Conservation (phyloP, 2,329 filamentous ascomycete genomes). For the Cladosporium sp. region DNA sequence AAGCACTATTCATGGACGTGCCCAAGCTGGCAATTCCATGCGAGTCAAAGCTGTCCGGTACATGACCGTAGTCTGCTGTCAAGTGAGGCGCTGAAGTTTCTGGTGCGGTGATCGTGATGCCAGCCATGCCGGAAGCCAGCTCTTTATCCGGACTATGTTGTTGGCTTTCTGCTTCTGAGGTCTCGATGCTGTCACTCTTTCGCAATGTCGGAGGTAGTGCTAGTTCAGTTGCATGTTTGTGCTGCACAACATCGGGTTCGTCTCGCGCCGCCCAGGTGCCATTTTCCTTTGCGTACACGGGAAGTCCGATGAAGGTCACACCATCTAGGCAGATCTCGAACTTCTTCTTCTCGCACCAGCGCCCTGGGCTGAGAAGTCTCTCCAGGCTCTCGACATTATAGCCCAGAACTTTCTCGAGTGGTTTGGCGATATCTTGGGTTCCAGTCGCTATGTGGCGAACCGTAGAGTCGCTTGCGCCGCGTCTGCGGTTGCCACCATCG, state of each 20-base stretch:
- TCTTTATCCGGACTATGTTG: slow-evolving; percentile 6
- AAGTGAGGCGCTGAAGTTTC: not conserved
- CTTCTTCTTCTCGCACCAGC: slow-evolving; percentile 66
- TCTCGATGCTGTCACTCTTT: not conserved
- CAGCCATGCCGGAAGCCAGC: slow-evolving; percentile 2
- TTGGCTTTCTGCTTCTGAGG: slow-evolving; percentile 1
- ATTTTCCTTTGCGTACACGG: slow-evolving; percentile 77
- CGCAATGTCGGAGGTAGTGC: slow-evolving; percentile 1
- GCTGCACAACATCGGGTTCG: not conserved
- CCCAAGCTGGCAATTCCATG: slow-evolving; percentile 19
- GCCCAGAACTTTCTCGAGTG: slow-evolving; percentile 20
- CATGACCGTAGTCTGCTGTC: slow-evolving; percentile 24
- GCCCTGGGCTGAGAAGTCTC: slow-evolving; percentile 70
- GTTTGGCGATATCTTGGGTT: not conserved
- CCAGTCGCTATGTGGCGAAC: slow-evolving; percentile 1
- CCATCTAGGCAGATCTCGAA: slow-evolving; percentile 82
- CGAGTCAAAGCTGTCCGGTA: slow-evolving; percentile 29
- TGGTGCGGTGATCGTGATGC: slow-evolving; percentile 4
- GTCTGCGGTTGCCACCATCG: not conserved
- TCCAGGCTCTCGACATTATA: slow-evolving; percentile 62
- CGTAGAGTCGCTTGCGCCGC: slow-evolving; percentile 1
- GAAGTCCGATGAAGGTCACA: slow-evolving; percentile 75
- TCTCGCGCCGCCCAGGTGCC: slow-evolving; percentile 26
- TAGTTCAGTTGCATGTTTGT: not conserved
- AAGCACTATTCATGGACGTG: slow-evolving; percentile 28